Evolutionary conservation across 2,329 filamentous ascomycete species (phyloP), one percentile per base, ranked within the genome.

Genomic region (Phaeoacremonium minimum): DNA sequence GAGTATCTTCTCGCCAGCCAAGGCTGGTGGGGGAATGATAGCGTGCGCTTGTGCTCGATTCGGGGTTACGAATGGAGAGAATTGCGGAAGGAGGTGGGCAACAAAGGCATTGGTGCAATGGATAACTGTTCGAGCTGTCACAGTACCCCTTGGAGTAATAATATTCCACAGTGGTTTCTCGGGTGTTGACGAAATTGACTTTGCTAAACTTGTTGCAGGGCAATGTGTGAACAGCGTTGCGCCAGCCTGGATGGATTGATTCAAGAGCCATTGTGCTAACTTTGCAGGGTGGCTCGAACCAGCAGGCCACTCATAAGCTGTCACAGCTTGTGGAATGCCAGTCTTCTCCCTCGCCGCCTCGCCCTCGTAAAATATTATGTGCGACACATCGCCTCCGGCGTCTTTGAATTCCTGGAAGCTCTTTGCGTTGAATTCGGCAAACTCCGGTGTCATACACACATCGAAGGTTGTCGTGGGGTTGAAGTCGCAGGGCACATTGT

Each of bases 221-320:
- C 64, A 67, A 36, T 66, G 60, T 1, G 67, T 69, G 45, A 60
- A 69, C 5, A 73, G 42, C 18, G 41, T 50, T 4, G 52, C 60
- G 6, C 68, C 68, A 28, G 54, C 55, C 2, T 49, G 47, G 6
- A 69, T 55, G 12, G 53, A 55, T 13, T 53, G 47, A 11, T 45
- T 47, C 15, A 73, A 50, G 11, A 73, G 54, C 55, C 66, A 72
- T n/a, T 72, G 68, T 1, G 63, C 61, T 15, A 73, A 47, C 44
- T 71, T 72, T 6, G 67, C 67, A 4, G 69, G 68, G 46, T 72
- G 69, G 20, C 56, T 65, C 4, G 66, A 70, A 4, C 64, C 69
- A 12, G 67, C 69, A 4, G 67, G 64, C 69, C 69, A 73, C 43
- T 71, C 67, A 40, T 72, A 73, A 7, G 68, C 69, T n/a, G 62